Base-by-base conservation (phyloP, 2,329 filamentous ascomycete genomes). In the Pyrenophora seminiperda region DNA sequence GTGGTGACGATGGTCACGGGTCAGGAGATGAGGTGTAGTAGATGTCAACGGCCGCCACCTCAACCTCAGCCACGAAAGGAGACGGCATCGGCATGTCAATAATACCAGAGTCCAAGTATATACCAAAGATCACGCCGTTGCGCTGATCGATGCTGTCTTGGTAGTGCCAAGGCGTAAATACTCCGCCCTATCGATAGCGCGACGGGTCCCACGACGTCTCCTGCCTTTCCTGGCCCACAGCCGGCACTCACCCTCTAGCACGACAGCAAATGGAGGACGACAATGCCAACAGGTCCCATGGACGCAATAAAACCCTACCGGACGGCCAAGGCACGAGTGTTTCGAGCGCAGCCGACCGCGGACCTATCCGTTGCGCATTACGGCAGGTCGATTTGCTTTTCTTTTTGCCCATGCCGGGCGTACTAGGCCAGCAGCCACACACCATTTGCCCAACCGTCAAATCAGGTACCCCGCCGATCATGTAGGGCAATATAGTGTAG, bases 141-240 rank as follows among this genome's bases (percentile, higher is more conserved):
- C 24, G 47, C 30, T 29, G 47, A 50, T 50, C 47, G 22, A 27
- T 50, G 29, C 41, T 30, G 9, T 4, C 17, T 50, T 44, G n/a
- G 7, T 32, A 41, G 14, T 19, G 48, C 48, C 43, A 47, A 51
- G 48, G 14, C 13, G 1, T 32, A 22, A 27, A 22, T 7, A 24
- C 37, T 47, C 48, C 42, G 32, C 18, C 38, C 48, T 47, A 38
- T 47, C 45, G 18, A 46, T 41, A 37, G 38, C 37, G 18, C 29
- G 27, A 20, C 24, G 17, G 33, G n/a, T 15, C 31, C n/a, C 34
- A 18, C 27, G 13, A 47, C 29, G 4, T 41, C 39, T 51, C 48
- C 48, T 51, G 42, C 48, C 48, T 41, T 46, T 51, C 43, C 37
- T 47, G 48, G 42, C 43, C 24, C 43, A 37, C 13, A 41, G 24